Evolutionary conservation across 192 early-diverging fungal genomes (phyloP).

Genomic region (Coemansia guatemalensis): DNA sequence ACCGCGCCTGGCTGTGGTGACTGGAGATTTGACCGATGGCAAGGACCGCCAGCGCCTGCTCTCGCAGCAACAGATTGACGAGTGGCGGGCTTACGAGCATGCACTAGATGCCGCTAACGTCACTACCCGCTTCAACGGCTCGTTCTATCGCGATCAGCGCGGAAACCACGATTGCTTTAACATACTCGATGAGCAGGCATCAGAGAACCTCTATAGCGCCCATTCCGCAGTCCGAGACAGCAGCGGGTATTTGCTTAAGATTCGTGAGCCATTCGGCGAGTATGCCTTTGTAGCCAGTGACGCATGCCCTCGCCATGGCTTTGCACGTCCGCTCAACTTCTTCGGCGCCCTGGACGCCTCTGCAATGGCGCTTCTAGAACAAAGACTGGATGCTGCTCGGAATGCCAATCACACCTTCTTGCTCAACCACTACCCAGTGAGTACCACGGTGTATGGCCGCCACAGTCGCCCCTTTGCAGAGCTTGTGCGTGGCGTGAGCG

Average conservation of each 20-base stretch:
- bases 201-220: conserved; percentile 62
- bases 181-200: conserved; percentile 59
- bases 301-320: conserved; percentile 73
- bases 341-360: conserved; percentile 77
- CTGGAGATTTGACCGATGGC: conserved; percentile 89
- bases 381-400: conserved; percentile 54
- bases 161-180: conserved; percentile 96
- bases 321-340: conserved; percentile 84
- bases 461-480: conserved; percentile 61
- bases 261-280: conserved; percentile 67
- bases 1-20: conserved; percentile 76
- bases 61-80: conserved; percentile 76
- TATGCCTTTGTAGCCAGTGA: conserved; percentile 86
- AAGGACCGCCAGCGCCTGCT: conserved; percentile 65
- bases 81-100: conserved; percentile 73
- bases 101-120: conserved; percentile 60
- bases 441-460: conserved; percentile 72
- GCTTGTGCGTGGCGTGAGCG: conserved; percentile 61
- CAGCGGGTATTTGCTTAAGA: conserved; percentile 59
- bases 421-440: conserved; percentile 75
- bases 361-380: conserved; percentile 72
- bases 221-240: conserved; percentile 61
- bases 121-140: conserved; percentile 50
- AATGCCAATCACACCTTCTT: conserved; percentile 56
- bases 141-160: conserved; percentile 83